These are phyloP conservation scores for Lizonia empirigonia DNA, from an alignment of 2,329 filamentous ascomycete genomes.

Conservation along the genomic window DNA sequence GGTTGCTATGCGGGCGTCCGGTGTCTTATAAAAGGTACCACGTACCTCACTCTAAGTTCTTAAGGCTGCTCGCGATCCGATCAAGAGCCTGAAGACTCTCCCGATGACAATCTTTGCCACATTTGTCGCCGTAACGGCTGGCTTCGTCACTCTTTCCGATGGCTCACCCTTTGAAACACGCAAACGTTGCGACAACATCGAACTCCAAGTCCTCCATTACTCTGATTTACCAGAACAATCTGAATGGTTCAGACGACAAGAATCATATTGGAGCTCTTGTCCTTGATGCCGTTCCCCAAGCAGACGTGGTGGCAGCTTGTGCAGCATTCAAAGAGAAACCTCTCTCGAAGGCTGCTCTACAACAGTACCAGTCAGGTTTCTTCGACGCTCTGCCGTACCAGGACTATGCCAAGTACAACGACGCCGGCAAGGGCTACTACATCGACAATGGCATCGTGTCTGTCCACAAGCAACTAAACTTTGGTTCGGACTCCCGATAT, in stretches of 20 bases:
- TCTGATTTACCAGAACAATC: slow-evolving; percentile 60
- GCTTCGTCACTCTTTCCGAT: slow-evolving; percentile 24
- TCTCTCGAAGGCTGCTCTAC: slow-evolving; percentile 50
- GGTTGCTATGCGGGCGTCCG: slow-evolving; percentile 36
- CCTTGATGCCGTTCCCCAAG: slow-evolving; percentile 51
- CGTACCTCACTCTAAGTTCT: background rate
- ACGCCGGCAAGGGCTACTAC: slow-evolving; percentile 49
- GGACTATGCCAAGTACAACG: slow-evolving; percentile 49
- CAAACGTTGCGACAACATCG: slow-evolving; percentile 20
- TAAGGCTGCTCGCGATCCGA: slow-evolving; percentile 8
- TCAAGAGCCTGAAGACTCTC: background rate
- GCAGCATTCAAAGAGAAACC: slow-evolving; percentile 55
- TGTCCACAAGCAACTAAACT: slow-evolving; percentile 44
- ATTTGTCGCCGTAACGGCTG: slow-evolving; percentile 28
- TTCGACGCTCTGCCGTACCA: slow-evolving; percentile 54
- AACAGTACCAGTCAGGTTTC: slow-evolving; percentile 55
- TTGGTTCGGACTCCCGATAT: slow-evolving; percentile 34
- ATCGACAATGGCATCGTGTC: slow-evolving; percentile 51
- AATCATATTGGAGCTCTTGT: slow-evolving; percentile 60
- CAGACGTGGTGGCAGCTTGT: slow-evolving; percentile 53
- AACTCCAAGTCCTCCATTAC: slow-evolving; percentile 54
- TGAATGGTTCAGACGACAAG: slow-evolving; percentile 59
- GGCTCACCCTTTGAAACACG: slow-evolving; percentile 28
- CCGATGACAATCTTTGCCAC: slow-evolving; percentile 31
- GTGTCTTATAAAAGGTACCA: slow-evolving; percentile 25